Conservation (phyloP, 768 basidiomycete species). For the Boletus edulis region DNA sequence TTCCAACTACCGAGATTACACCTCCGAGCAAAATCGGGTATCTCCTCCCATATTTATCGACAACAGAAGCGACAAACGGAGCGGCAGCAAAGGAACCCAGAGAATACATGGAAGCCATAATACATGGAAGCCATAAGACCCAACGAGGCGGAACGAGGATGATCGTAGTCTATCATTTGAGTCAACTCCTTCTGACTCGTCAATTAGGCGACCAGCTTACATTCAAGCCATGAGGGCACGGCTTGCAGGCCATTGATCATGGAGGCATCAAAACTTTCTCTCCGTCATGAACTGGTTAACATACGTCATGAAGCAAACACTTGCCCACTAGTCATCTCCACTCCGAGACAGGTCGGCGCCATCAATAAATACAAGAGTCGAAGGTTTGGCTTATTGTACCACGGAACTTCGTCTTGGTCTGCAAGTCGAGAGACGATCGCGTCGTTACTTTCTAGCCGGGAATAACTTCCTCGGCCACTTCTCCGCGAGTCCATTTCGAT, state of each 20-base stretch:
- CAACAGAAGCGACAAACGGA: constrained; percentile 32
- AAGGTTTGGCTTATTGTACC: constrained; percentile 63
- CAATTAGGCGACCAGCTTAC: constrained; percentile 33
- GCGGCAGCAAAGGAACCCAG: constrained; percentile 53
- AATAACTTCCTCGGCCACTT: not conserved
- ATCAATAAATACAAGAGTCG: constrained; percentile 53
- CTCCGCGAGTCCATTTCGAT: constrained; percentile 4
- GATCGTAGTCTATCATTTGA: constrained; percentile 44
- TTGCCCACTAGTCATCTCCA: constrained; percentile 21
- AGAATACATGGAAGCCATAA: constrained; percentile 58
- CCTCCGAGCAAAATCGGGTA: constrained; percentile 8
- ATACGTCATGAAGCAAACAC: not conserved
- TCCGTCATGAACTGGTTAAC: not conserved
- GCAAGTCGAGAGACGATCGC: no score
- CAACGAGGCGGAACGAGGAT: constrained; percentile 51
- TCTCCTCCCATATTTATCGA: constrained; percentile 10
- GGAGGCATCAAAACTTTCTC: constrained; percentile 36
- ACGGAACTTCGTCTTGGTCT: constrained; percentile 42
- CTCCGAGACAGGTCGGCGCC: constrained; percentile 38
- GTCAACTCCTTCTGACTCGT: not conserved
- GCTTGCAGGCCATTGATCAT: constrained; percentile 66
- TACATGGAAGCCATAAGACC: constrained; percentile 61
- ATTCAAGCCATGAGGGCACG: constrained; percentile 53
- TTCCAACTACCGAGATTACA: constrained; percentile 3
- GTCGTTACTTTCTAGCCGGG: not conserved